Percentiles rank a stretch among this genome's conserved stretches.
Conservation (phyloP, 139 green algal species). For the Chlorella sp. region DNA sequence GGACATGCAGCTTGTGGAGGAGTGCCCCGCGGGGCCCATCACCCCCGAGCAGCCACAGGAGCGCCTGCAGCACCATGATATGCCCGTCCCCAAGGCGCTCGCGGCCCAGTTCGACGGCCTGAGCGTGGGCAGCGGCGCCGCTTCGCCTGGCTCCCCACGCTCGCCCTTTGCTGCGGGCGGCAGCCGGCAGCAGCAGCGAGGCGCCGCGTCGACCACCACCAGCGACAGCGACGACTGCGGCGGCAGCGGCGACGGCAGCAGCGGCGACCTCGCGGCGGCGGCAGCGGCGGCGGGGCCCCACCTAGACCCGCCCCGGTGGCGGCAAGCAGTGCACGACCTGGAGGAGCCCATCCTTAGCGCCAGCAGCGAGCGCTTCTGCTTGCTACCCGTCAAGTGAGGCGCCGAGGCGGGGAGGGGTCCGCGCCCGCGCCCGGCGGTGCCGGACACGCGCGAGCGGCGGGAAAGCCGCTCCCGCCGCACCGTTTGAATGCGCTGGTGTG, state of each 20-base stretch:
- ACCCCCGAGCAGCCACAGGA: no score
- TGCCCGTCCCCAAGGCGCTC: slow-evolving; percentile 9
- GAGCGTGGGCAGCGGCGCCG: not conserved
- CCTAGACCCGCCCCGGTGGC: not conserved
- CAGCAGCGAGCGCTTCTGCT: slow-evolving; percentile 48
- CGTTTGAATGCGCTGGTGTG: no score
- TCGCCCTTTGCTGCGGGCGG: slow-evolving; percentile 6
- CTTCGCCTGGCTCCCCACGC: not conserved
- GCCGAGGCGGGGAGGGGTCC: no score
- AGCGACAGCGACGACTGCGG: slow-evolving; percentile 2
- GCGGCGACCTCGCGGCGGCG: not conserved
- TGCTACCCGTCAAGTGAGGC: slow-evolving; percentile 52
- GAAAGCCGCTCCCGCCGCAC: no score
- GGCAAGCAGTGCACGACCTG: slow-evolving; percentile 11
- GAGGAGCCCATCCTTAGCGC: slow-evolving; percentile 47
- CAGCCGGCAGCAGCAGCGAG: slow-evolving; percentile 2
- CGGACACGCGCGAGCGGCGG: no score
- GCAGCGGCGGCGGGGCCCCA: not conserved
- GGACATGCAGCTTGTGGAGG: not conserved
- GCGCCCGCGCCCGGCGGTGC: no score
- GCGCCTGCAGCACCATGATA: not conserved
- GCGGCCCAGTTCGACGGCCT: slow-evolving; percentile 16
- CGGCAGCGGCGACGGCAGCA: slow-evolving; percentile 1
- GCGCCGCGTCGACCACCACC: not conserved
- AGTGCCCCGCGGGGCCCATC: not conserved